Base-by-base conservation (phyloP, 192 early-diverging fungal genomes). In the Dispira simplex region DNA sequence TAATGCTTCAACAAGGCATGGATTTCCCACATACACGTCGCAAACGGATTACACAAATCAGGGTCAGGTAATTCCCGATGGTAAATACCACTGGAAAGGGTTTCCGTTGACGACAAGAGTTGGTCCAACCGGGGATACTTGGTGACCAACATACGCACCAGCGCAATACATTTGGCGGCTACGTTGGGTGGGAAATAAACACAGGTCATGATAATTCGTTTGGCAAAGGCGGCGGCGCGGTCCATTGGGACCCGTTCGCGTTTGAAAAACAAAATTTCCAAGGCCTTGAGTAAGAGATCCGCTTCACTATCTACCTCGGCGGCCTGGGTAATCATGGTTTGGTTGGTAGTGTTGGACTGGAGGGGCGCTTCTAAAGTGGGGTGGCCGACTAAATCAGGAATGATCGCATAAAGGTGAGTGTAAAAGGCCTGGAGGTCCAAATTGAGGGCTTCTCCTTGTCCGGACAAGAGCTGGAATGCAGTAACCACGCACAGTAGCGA, bases 21-120 rank as follows among this genome's bases (percentile, higher is more conserved):
- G 55, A 93, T 71, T 71, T 98, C 95, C 77, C 86, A 98, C 52
- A 95, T 64, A 69, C 83, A 90, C 4, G 95, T 85, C 3, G 91
- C 89, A 72, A 94, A 92, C 3, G 95, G 91, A 68, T 98, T 98
- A 68, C 90, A 93, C 66, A 96, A 77, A 63, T 98, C 92, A 0
- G 93, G 90, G 64, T 98, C 93, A 67, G 94, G 86, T 63, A 96
- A 69, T 13, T 84, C 72, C 43, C 82, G 79, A 28, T 82, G 59
- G 66, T 95, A 96, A 45, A 92, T 73, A 59, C 93, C 95, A 58
- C 85, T 90, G 3, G 55, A 11, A 2, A 56, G n/a, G 5, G 55
- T 18, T 45, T 83, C 84, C 63, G 86, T 85, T 25, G 79, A 71
- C 48, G 83, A 79, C 10, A 90, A 68, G 48, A 87, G 67, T 47